These are phyloP conservation scores for Aspergillus udagawae DNA, from an alignment of 2,329 filamentous ascomycete genomes.

Conservation along the genomic window DNA sequence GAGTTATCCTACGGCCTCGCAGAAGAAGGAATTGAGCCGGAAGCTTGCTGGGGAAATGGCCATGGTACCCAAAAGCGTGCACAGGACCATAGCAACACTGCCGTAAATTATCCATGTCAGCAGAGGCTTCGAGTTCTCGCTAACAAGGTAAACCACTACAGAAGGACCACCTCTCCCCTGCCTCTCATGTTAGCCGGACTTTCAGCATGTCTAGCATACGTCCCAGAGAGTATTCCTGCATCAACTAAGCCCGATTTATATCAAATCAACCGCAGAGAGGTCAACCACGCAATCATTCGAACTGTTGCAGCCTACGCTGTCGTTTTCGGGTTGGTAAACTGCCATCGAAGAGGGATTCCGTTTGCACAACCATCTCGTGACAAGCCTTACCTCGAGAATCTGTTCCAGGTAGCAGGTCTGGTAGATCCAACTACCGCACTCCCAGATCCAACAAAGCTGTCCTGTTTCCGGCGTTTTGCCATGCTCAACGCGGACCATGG, in stretches of 20 bases:
- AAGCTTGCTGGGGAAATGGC: constrained; percentile 20
- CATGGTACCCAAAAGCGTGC: constrained; percentile 19
- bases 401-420: constrained; percentile 53
- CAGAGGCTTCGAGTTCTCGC: not conserved
- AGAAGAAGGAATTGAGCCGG: constrained; percentile 17
- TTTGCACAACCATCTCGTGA: constrained; percentile 29
- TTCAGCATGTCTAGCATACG: constrained; percentile 22
- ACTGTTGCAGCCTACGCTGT: constrained; percentile 24
- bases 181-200: constrained; percentile 28
- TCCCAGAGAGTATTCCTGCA: constrained; percentile 19
- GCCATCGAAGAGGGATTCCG: constrained; percentile 19
- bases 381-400: constrained; percentile 53
- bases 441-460: constrained; percentile 45
- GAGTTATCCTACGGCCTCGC: constrained; percentile 18
- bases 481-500: constrained; percentile 58
- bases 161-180: constrained; percentile 18
- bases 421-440: constrained; percentile 46
- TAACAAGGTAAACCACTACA: constrained; percentile 1
- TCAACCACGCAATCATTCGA: constrained; percentile 22
- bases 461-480: constrained; percentile 51
- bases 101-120: constrained; percentile 17
- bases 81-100: constrained; percentile 18
- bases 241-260: constrained; percentile 20
- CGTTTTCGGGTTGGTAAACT: constrained; percentile 21
- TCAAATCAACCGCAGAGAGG: constrained; percentile 13